A percentile compares a stretch with the other conserved stretches of the same genome.
Conservation (phyloP, 768 basidiomycete species). For the Panaeolus cyanescens region DNA sequence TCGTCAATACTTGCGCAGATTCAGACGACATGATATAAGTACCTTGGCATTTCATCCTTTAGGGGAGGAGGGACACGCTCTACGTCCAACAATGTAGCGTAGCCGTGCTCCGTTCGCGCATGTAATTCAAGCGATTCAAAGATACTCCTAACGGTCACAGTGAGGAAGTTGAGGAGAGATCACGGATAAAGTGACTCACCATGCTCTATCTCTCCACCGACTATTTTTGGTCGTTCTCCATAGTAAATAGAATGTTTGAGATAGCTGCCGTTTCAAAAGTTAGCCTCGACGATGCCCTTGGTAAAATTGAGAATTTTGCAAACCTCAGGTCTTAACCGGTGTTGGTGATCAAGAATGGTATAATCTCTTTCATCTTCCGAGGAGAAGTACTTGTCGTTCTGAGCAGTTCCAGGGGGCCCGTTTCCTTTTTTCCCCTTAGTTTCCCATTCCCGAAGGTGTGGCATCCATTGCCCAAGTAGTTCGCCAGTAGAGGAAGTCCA, state of each 20-base stretch:
- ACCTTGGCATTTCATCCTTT: slow-evolving; percentile 58
- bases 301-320: slow-evolving; percentile 6
- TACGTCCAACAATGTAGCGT: slow-evolving; percentile 43
- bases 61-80: slow-evolving; percentile 27
- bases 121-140: slow-evolving; percentile 52
- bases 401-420: slow-evolving; percentile 22
- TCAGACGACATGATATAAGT: slow-evolving; percentile 11
- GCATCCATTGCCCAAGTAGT: slow-evolving; percentile 36
- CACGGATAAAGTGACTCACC: slow-evolving; percentile 29
- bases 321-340: slow-evolving; percentile 55
- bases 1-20: not conserved
- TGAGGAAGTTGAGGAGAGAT: not conserved
- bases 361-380: slow-evolving; percentile 38
- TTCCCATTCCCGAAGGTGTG: slow-evolving; percentile 45
- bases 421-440: slow-evolving; percentile 29
- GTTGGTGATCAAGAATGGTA: slow-evolving; percentile 27
- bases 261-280: slow-evolving; percentile 31
- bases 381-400: slow-evolving; percentile 16
- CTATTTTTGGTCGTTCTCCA: slow-evolving; percentile 53
- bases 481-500: slow-evolving; percentile 25
- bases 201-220: slow-evolving; percentile 55
- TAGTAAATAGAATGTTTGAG: slow-evolving; percentile 56
- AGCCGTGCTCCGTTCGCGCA: slow-evolving; percentile 45
- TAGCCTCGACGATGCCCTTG: not conserved
- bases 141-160: slow-evolving; percentile 27